Evolutionary conservation across 2,329 filamentous ascomycete species (phyloP), one percentile per base, ranked within the genome.

Genomic region (Cordyceps pruinosa): DNA sequence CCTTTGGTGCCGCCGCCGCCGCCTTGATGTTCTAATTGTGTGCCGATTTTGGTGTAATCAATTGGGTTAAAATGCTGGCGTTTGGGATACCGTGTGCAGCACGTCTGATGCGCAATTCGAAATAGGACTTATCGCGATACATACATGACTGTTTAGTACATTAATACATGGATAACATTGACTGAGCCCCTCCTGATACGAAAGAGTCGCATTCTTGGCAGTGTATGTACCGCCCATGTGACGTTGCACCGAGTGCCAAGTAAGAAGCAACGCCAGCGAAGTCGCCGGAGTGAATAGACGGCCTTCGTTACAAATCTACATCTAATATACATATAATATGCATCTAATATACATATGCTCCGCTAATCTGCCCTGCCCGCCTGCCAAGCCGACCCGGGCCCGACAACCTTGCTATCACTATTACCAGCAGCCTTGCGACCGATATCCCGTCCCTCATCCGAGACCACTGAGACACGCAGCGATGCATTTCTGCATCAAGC

Each of bases 21-120:
- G 56, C 42, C 26, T 25, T 52, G 56, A 46, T 58, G 56, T 26
- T 48, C n/a, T 53, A 46, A 47, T 49, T 37, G 42, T 15, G 15
- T 7, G 12, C n/a, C 3, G 2, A 5, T 25, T 19, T 41, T 53
- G 48, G 28, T 44, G 32, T n/a, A 34, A 25, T 58, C 15, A 35
- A 42, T 28, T 26, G 45, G 45, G 26, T 49, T 26, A 35, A 32
- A 56, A 49, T n/a, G 10, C 12, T 37, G 53, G 53, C 44, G 44
- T 56, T 56, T 48, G 44, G 42, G n/a, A 35, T 48, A 46, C 13
- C 4, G 17, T 25, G 26, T 23, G n/a, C 23, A 23, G 39, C 26
- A 19, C 53, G 30, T 7, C 7, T n/a, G 21, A 12, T 41, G 44
- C 32, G 23, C 32, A 19, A 6, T 54, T 32, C 28, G 51, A 37